Percentiles rank a stretch among this genome's conserved stretches.
Conservation (phyloP, 306 rosid genomes). For the Cicer yamashitae region DNA sequence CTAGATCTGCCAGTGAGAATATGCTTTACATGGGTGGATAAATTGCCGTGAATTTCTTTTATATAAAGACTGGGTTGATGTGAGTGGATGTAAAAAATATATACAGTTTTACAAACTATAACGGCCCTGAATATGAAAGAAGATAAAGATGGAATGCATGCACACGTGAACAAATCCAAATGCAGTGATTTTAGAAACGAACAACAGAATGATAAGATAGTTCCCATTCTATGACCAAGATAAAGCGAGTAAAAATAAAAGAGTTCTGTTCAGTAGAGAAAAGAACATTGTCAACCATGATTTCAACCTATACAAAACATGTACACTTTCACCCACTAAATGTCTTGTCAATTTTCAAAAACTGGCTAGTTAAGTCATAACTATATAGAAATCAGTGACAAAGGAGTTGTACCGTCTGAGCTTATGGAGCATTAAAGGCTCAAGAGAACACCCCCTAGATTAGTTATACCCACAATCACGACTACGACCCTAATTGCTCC, state of each 20-base stretch:
- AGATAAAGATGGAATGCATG: slow-evolving; percentile 3
- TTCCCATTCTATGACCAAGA: slow-evolving; percentile 1
- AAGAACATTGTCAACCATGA: slow-evolving; percentile 22
- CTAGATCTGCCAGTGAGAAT: no score
- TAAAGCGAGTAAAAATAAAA: not conserved
- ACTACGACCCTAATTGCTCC: not conserved
- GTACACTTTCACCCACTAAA: not conserved
- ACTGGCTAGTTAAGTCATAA: not conserved
- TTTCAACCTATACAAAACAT: not conserved
- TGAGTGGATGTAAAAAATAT: slow-evolving; percentile 32
- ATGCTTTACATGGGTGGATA: not conserved
- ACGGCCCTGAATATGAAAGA: not conserved
- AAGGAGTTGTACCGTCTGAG: not conserved
- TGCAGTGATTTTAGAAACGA: slow-evolving; percentile 11
- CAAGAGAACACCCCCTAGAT: not conserved
- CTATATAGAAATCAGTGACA: not conserved
- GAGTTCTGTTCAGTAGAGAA: not conserved
- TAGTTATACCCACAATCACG: not conserved
- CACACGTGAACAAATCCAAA: not conserved
- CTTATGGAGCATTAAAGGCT: not conserved
- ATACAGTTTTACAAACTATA: not conserved
- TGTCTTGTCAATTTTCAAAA: slow-evolving; percentile 2
- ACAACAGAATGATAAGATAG: not conserved
- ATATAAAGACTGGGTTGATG: not conserved
- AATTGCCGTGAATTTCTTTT: not conserved